Percentiles rank a stretch among this genome's conserved stretches.
Evolutionary conservation across 306 rosid genomes (phyloP).

Genomic region (Malus orientalis): DNA sequence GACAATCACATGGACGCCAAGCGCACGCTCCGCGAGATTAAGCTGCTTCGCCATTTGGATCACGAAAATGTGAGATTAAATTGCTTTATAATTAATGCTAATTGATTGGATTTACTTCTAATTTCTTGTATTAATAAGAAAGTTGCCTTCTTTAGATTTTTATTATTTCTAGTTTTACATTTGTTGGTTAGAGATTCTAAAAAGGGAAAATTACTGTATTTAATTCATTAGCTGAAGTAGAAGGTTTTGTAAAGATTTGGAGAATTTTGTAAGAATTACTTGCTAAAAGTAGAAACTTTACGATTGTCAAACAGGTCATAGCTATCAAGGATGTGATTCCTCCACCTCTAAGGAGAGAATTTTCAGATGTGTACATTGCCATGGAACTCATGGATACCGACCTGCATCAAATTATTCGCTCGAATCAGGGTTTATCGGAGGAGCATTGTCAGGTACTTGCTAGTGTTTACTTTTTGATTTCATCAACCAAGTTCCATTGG

Average conservation of each 20-base stretch:
- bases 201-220: background rate
- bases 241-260: background rate
- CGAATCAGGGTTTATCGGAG: slow-evolving; percentile 82
- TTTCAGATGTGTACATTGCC: slow-evolving; percentile 75
- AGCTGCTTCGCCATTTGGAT: slow-evolving; percentile 92
- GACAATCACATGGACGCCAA: slow-evolving; percentile 95
- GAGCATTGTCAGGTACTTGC: slow-evolving; percentile 79
- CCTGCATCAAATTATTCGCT: slow-evolving; percentile 93
- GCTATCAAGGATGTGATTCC: slow-evolving; percentile 83
- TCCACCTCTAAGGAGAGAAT: slow-evolving; percentile 85
- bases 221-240: background rate
- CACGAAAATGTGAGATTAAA: slow-evolving; percentile 79
- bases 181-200: background rate
- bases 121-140: background rate
- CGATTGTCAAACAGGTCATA: slow-evolving; percentile 52
- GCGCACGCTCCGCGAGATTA: slow-evolving; percentile 97
- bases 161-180: background rate
- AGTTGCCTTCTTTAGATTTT: background rate
- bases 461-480: background rate
- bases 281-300: slow-evolving; percentile 10
- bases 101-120: background rate
- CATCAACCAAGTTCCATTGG: background rate
- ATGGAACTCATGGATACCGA: slow-evolving; percentile 93
- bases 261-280: background rate
- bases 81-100: background rate